Base-by-base conservation (phyloP, 2,329 filamentous ascomycete genomes). In the Hypomyces rosellus region DNA sequence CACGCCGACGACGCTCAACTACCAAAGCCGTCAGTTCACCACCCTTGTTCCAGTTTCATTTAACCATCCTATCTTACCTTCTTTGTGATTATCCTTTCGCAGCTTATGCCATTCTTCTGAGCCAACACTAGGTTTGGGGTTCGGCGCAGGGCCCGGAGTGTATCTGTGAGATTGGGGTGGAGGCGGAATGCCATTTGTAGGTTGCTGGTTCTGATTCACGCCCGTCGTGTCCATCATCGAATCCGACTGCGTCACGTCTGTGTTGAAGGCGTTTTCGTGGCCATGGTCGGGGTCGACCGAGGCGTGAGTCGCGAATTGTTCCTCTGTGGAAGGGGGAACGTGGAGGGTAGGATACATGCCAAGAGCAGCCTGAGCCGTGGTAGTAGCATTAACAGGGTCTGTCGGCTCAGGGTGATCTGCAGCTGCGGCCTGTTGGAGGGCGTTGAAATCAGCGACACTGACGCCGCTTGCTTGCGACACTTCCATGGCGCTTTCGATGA, bases 71-170 rank as follows among this genome's bases (percentile, higher is more conserved):
- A 14, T 44, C 80, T 63, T 71, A 93, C 92, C 93, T 78, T 97
- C 92, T 80, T 99, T 99, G 73, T 99, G 93, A 57, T 97, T 99
- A 63, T 97, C 92, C 66, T 95, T 93, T 55, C 93, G 84, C 61
- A 95, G 85, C 68, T 95, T 95, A 68, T 99, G 93, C 93, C 93
- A 99, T 69, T 97, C 92, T 48, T 95, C 89, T 2, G 90, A 93
- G 2, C 93, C 93, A n/a, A 97, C 93, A 6, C 85, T 82, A 7
- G 91, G 91, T 69, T 96, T 97, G 51, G 78, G 71, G 56, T 66
- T 69, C 49, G 74, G 68, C 57, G 73, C 68, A 57, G 74, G 59
- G 11, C 71, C 57, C 13, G 64, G 61, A 34, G 68, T 63, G 57
- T 69, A 74, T 54, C 65, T 60, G 57, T 58, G 55, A 3, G 45